Percentiles rank a stretch among this genome's conserved stretches.
phyloP scores from a whole-genome alignment of 306 rosid genomes.

The barrel medic (Medicago truncatula) region MtrunA17r5.0-ANR NC_053047.1:4245001-4245500 shows the following conservation, averaged over 20 bases:
- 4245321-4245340: slow-evolving; percentile 74
- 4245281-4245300: slow-evolving; percentile 54
- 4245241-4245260: slow-evolving; percentile 92
- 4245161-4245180: slow-evolving; percentile 96
- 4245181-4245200: slow-evolving; percentile 99
- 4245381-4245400: slow-evolving; percentile 50
- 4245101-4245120: slow-evolving; percentile 24
- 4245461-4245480: slow-evolving; percentile 89
- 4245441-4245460: slow-evolving; percentile 22
- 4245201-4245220: slow-evolving; percentile 87
- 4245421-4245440: slow-evolving; percentile 37
- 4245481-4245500: slow-evolving; percentile 74
- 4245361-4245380: slow-evolving; percentile 96
- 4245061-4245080: neutral
- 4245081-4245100: slow-evolving; percentile 26
- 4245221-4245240: slow-evolving; percentile 61
- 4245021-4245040: slow-evolving; percentile 27
- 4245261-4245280: slow-evolving; percentile 75
- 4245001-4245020: slow-evolving; percentile 27
- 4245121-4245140: slow-evolving; percentile 98
- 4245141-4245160: slow-evolving; percentile 94
- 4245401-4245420: slow-evolving; percentile 45
- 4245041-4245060: slow-evolving; percentile 16
- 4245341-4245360: slow-evolving; percentile 95
- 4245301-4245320: slow-evolving; percentile 47